Conservation (phyloP, 805 yeast genomes). For the Pichia membranifaciens region DNA sequence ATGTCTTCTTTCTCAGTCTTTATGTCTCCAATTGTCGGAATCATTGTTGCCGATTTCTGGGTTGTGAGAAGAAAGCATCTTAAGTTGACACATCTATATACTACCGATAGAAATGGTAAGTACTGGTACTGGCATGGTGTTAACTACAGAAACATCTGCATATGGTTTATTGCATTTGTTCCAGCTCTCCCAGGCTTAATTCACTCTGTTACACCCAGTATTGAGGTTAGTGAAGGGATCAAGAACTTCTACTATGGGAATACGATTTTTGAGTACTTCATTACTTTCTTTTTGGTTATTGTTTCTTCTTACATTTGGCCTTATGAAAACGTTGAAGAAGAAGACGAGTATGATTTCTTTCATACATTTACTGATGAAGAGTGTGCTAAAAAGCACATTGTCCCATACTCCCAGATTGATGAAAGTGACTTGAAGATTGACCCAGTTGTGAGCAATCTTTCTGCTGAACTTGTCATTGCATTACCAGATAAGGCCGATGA, state of each 20-base stretch:
- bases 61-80: conserved; percentile 35
- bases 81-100: conserved; percentile 18
- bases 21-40: conserved; percentile 34
- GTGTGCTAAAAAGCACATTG: neutral
- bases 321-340: neutral
- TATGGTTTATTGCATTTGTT: conserved; percentile 12
- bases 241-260: neutral
- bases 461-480: too few relatives aligned
- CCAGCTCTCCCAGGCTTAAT: conserved; percentile 23
- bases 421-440: too few relatives aligned
- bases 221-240: neutral
- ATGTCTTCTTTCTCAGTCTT: conserved; percentile 29
- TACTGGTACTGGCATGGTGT: conserved; percentile 29
- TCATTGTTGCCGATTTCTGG: conserved; percentile 35
- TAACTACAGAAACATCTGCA: conserved; percentile 28
- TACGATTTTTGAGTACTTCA: neutral
- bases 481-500: too few relatives aligned
- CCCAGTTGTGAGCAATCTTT: too few relatives aligned
- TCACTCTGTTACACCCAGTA: neutral
- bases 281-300: neutral
- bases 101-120: conserved; percentile 7
- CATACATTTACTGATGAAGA: neutral
- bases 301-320: neutral
- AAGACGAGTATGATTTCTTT: neutral
- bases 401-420: neutral